These are phyloP conservation scores for Verticillium longisporum DNA, from an alignment of 2,329 filamentous ascomycete genomes.

Conservation along the genomic window DNA sequence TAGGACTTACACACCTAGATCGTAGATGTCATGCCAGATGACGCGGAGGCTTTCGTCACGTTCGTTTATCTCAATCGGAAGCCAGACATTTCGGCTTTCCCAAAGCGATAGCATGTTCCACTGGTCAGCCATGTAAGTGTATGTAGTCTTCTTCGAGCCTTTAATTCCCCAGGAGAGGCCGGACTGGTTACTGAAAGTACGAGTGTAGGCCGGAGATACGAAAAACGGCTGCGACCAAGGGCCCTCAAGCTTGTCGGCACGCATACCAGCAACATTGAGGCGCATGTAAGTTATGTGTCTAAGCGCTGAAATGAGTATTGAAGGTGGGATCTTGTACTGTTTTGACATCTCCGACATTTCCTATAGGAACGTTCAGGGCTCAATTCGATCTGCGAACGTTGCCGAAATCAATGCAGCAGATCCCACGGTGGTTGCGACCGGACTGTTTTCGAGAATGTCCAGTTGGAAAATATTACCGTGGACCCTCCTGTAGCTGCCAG, in stretches of 20 bases:
- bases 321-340: too few relatives aligned
- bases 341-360: constrained; percentile 2
- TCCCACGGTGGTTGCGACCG: neutral
- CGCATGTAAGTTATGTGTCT: too few relatives aligned
- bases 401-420: constrained; percentile 3
- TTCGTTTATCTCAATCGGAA: constrained; percentile 45
- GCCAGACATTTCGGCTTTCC: constrained; percentile 48
- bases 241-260: constrained; percentile 37
- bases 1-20: constrained; percentile 36
- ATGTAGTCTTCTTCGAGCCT: constrained; percentile 37
- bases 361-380: neutral
- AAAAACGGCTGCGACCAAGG: constrained; percentile 46
- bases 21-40: constrained; percentile 45
- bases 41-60: constrained; percentile 35
- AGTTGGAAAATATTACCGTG: neutral
- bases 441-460: neutral
- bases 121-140: constrained; percentile 38
- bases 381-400: neutral
- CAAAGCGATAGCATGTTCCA: constrained; percentile 44
- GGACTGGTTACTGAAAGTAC: constrained; percentile 43
- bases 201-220: constrained; percentile 37
- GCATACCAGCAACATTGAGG: constrained; percentile 40
- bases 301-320: too few relatives aligned
- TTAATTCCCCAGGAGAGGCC: constrained; percentile 39
- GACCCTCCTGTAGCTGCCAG: neutral